Evolutionary conservation across 345 rosid species (phyloP), one percentile per base, ranked within the genome.

Genomic region (Moringa oleifera): DNA sequence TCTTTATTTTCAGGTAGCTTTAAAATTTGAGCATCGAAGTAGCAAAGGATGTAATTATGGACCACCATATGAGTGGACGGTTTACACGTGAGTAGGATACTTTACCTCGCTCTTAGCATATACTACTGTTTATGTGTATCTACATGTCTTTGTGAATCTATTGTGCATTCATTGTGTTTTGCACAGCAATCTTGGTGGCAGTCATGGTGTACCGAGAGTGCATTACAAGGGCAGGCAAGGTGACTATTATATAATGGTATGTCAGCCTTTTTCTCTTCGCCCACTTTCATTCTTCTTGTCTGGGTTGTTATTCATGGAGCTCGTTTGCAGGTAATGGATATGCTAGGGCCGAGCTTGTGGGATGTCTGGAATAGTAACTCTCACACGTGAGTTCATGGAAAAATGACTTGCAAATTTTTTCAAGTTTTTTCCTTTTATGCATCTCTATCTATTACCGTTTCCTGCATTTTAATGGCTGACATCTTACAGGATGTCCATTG

Each of bases 301-400:
- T 15, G 31, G 53, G 12, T 25, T 36, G 31, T 46, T 12, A 63
- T 31, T 47, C 18, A 18, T 33, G 23, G 25, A 25, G 7, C 25
- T 55, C 55, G 25, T 12, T 56, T 77, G 59, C 78, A 87, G 95
- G 91, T 87, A 54, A 87, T 87, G 95, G 95, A 87, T 72, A 81
- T 81, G 59, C 81, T 87, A 72, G 95, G 95, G 6, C 95, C 90
- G 19, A 85, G 91, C 73, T 61, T 87, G 61, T 87, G 95, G 95
- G 95, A 87, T 55, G 87, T 83, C 65, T 87, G 95, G 91, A 85
- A 85, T 73, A 82, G 62, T 71, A 83, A 80, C 61, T 76, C 81
- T 12, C 81, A 83, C 59, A 64, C 81, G 95, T 87, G 56, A 81
- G 95, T 83, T 54, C 18, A 16, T 57, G 51, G 46, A 65, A 60